A percentile compares a stretch with the other conserved stretches of the same genome.
phyloP scores from a whole-genome alignment of 1,139 yeast species.

The Suhomyces panamericanus region DNA sequence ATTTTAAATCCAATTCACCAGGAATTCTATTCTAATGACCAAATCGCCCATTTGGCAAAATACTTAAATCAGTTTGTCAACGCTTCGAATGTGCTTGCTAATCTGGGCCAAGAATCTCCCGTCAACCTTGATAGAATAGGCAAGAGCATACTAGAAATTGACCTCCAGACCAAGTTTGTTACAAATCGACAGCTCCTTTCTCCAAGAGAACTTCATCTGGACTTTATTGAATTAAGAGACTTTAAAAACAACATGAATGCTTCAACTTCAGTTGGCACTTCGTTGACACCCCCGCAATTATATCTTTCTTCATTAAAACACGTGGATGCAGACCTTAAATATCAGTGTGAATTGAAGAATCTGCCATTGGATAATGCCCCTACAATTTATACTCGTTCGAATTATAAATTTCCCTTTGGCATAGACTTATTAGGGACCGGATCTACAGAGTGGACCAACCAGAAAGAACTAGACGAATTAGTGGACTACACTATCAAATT shows the following conservation, averaged over 20 bases:
- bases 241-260: conserved; percentile 8
- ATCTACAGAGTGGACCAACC: conserved; percentile 35
- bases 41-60: conserved; percentile 6
- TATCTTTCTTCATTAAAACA: conserved; percentile 60
- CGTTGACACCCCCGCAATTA: conserved; percentile 19
- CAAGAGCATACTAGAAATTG: conserved; percentile 66
- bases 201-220: conserved; percentile 51
- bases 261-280: not conserved
- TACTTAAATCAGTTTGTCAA: conserved; percentile 22
- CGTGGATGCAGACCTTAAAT: conserved; percentile 61
- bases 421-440: conserved; percentile 18
- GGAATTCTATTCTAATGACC: conserved; percentile 1
- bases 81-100: conserved; percentile 25
- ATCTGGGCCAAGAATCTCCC: conserved; percentile 15
- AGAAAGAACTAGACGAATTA: conserved; percentile 32
- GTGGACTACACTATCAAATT: conserved; percentile 33
- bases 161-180: conserved; percentile 59
- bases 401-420: conserved; percentile 19
- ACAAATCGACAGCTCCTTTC: conserved; percentile 49
- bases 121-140: conserved; percentile 53
- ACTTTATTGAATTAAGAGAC: conserved; percentile 37
- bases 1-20: conserved; percentile 12
- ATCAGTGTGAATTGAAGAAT: conserved; percentile 50
- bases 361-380: conserved; percentile 15
- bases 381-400: conserved; percentile 8